Base-by-base conservation (phyloP, 768 basidiomycete genomes). In the Mycena kentingensis region DNA sequence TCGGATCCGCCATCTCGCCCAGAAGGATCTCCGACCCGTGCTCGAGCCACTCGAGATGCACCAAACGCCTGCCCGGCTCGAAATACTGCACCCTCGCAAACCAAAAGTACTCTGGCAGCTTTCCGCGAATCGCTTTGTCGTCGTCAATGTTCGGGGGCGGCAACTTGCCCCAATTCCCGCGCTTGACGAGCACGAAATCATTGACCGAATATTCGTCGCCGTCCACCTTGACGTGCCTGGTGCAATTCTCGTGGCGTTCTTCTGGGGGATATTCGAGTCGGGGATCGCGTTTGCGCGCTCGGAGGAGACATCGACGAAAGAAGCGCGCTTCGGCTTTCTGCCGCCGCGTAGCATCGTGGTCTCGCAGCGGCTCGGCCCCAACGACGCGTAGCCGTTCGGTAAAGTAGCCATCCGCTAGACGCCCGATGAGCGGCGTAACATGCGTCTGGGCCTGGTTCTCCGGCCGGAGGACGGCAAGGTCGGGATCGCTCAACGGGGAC, bases 1-100 rank as follows among this genome's bases (percentile, higher is more conserved):
- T 83, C 0, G 80, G 71, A 50, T 86, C 69, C 0, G 77, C 79
- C 13, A 90, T 66, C 53, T 89, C 83, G 25, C 76, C 70, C 24
- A 90, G 63, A n/a, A 81, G 64, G 0, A 83, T 86, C 49, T 79
- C 77, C 0, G 80, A 79, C 0, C 82, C 80, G 60, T 92, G 90
- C 47, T 87, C 79, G 25, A 87, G 80, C 88, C 88, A 93, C 28
- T 83, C 87, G 10, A 88, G 67, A 65, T 93, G 90, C 1, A 80
- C 78, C 2, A 52, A 67, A 47, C 75, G 67, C 4, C 69, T 52
- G 15, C 73, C 67, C 28, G 72, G 68, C 15, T 76, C 65, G 50
- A 90, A 77, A 45, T 74, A 79, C 0, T 84, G 63, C 22, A 92
- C 83, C 59, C 74, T 75, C 0, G 76, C 88, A 66, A 91, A 90